Conservation (phyloP, 2,329 filamentous ascomycete genomes). For the Fusarium irregulare region DNA sequence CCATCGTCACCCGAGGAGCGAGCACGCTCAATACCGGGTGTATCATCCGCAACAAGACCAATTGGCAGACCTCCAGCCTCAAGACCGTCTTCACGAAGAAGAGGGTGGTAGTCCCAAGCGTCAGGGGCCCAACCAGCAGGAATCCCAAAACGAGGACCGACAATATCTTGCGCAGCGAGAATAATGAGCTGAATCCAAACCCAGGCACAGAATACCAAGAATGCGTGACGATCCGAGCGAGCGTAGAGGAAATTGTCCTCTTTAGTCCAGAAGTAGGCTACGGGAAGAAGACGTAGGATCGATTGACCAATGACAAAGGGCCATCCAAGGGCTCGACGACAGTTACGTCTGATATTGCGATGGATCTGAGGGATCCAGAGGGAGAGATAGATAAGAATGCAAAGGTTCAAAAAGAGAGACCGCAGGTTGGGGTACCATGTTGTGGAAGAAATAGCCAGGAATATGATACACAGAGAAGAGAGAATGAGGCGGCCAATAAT, state of each 20-base stretch:
- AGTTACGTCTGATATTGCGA: slow-evolving; percentile 90
- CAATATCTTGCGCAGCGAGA: slow-evolving; percentile 82
- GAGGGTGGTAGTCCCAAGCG: slow-evolving; percentile 94
- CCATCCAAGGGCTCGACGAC: slow-evolving; percentile 90
- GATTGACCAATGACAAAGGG: slow-evolving; percentile 90
- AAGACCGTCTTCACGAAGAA: slow-evolving; percentile 83
- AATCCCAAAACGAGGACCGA: slow-evolving; percentile 90
- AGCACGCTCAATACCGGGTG: slow-evolving; percentile 43
- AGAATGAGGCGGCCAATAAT: slow-evolving; percentile 69
- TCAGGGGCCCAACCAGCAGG: slow-evolving; percentile 74
- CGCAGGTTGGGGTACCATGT: slow-evolving; percentile 70
- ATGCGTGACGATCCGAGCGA: slow-evolving; percentile 72
- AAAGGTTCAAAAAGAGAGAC: slow-evolving; percentile 67
- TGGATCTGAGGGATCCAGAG: slow-evolving; percentile 94
- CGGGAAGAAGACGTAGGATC: slow-evolving; percentile 78
- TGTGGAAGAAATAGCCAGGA: slow-evolving; percentile 68
- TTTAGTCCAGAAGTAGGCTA: slow-evolving; percentile 86
- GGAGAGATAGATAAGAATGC: slow-evolving; percentile 83
- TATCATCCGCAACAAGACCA: slow-evolving; percentile 64
- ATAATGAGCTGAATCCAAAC: slow-evolving; percentile 86
- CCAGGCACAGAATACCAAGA: slow-evolving; percentile 74
- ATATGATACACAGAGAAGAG: slow-evolving; percentile 64
- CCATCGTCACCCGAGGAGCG: slow-evolving; percentile 51
- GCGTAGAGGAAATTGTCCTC: slow-evolving; percentile 85
- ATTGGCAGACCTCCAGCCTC: slow-evolving; percentile 86